Evolutionary conservation across 2,329 filamentous ascomycete genomes (phyloP).

Genomic region (Parafenestella ontariensis): DNA sequence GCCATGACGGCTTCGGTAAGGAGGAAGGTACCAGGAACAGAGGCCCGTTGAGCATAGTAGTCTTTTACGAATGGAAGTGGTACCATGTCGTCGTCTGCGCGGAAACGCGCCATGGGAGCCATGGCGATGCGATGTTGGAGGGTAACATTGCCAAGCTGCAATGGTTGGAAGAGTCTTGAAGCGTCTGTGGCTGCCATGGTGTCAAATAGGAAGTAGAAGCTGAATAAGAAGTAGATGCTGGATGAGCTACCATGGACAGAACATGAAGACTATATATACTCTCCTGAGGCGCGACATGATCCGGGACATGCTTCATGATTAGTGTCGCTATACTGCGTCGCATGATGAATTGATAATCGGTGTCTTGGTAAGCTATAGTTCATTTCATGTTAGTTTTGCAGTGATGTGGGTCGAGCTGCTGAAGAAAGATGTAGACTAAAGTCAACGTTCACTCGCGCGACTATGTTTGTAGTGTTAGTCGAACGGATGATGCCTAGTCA

Average conservation of each 20-base stretch:
- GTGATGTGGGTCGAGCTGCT: neutral
- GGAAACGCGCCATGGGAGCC: constrained; percentile 47
- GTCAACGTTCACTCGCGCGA: too few relatives aligned
- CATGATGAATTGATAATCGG: neutral
- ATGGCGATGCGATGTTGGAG: constrained; percentile 41
- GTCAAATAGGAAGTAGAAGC: neutral
- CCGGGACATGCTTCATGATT: neutral
- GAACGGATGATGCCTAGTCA: too few relatives aligned
- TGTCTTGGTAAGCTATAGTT: neutral
- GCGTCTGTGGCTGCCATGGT: neutral
- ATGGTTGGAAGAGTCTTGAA: constrained; percentile 36
- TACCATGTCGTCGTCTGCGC: constrained; percentile 55
- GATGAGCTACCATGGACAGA: neutral
- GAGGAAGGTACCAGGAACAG: constrained; percentile 61
- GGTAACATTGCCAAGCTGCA: constrained; percentile 34
- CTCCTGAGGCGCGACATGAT: neutral
- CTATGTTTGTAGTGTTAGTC: too few relatives aligned
- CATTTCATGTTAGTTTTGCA: neutral
- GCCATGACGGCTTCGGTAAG: constrained; percentile 65
- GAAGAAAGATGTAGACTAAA: neutral
- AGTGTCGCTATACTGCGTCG: neutral
- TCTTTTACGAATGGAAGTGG: constrained; percentile 50
- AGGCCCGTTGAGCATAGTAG: constrained; percentile 63
- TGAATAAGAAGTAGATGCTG: neutral
- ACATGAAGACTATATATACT: neutral